A percentile compares a stretch with the other conserved stretches of the same genome.
Evolutionary conservation across 2,329 filamentous ascomycete species (phyloP).

Genomic region (Nigrospora osmanthi): DNA sequence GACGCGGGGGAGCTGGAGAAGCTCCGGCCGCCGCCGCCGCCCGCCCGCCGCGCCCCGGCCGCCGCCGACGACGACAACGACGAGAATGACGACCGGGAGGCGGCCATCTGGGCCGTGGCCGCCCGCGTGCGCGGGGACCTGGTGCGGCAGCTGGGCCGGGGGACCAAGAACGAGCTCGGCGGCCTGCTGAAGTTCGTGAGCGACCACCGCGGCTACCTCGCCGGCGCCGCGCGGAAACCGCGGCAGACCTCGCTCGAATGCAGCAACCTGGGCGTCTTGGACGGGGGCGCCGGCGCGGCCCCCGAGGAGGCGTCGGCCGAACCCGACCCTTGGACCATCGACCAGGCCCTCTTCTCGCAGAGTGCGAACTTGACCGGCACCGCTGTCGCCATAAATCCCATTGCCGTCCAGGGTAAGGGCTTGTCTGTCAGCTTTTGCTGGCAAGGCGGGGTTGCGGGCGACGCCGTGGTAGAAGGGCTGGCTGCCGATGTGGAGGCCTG

Average conservation of each 20-base stretch:
- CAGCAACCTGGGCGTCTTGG: conserved; percentile 18
- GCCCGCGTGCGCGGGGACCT: conserved; percentile 5
- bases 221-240: conserved; percentile 5
- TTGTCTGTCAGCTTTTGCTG: conserved; percentile 1
- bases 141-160: conserved; percentile 8
- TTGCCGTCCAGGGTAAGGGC: conserved; percentile 3
- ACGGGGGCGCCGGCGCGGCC: conserved; percentile 5
- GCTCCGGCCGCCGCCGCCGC: neutral
- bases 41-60: too few relatives aligned
- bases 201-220: conserved; percentile 13
- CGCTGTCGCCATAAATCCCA: neutral
- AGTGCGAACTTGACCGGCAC: neutral
- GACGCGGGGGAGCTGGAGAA: neutral
- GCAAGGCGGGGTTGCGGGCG: conserved; percentile 1
- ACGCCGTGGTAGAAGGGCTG: neutral
- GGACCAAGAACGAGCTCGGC: conserved; percentile 13
- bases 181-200: conserved; percentile 14
- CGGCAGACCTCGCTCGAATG: conserved; percentile 12
- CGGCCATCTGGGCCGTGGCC: conserved; percentile 15
- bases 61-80: neutral
- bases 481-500: conserved; percentile 1
- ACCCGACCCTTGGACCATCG: conserved; percentile 11
- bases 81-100: neutral
- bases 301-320: neutral
- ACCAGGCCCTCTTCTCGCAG: conserved; percentile 7